Conservation (phyloP, 2,329 filamentous ascomycete genomes). For the Stagonosporopsis vannaccii region DNA sequence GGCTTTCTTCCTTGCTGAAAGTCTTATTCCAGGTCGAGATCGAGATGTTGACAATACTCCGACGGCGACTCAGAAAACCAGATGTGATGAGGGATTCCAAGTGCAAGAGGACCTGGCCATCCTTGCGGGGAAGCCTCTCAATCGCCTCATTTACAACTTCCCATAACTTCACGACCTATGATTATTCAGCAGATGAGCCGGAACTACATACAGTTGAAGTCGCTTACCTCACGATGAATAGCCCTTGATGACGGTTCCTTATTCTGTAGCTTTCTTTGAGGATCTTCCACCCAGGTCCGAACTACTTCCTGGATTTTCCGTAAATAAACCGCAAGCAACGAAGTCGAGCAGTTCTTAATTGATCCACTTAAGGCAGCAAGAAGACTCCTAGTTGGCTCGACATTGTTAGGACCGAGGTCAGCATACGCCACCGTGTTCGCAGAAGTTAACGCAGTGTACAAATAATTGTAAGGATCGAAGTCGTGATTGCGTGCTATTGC, state of each 20-base stretch:
- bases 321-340: conserved; percentile 64
- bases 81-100: conserved; percentile 60
- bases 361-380: conserved; percentile 60
- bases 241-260: conserved; percentile 28
- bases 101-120: conserved; percentile 63
- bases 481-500: conserved; percentile 43
- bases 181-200: conserved; percentile 18
- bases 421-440: conserved; percentile 65
- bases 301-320: conserved; percentile 69
- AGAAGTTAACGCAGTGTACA: conserved; percentile 68
- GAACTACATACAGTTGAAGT: conserved; percentile 1
- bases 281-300: conserved; percentile 69
- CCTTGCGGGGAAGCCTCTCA: conserved; percentile 64
- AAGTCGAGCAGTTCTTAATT: conserved; percentile 48
- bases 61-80: conserved; percentile 62
- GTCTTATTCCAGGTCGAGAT: conserved; percentile 73
- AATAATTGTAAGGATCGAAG: conserved; percentile 68
- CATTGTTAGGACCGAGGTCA: conserved; percentile 49
- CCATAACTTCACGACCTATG: conserved; percentile 51
- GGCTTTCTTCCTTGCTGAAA: conserved; percentile 65
- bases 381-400: conserved; percentile 55
- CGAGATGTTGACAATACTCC: conserved; percentile 59
- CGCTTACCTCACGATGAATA: conserved; percentile 38
- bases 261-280: conserved; percentile 41
- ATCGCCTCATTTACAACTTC: conserved; percentile 59